phyloP scores from a whole-genome alignment of 2,329 filamentous ascomycete species.

The Aspergillus amoenus region DNA sequence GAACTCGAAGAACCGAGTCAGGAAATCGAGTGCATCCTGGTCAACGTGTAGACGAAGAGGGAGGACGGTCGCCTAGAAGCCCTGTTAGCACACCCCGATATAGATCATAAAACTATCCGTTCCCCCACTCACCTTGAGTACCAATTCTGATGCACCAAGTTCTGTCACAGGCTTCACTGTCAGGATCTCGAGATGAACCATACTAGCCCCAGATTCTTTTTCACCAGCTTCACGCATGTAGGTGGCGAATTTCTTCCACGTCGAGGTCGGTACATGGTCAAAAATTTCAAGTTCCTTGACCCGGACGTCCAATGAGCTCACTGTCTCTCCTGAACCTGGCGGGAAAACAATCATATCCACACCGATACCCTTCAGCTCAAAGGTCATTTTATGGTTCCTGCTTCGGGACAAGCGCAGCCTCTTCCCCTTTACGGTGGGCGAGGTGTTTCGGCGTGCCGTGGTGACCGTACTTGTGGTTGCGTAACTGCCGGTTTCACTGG shows the following conservation, averaged over 20 bases:
- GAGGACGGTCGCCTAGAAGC: slow-evolving; percentile 62
- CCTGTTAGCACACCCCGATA: slow-evolving; percentile 16
- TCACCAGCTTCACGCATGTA: slow-evolving; percentile 87
- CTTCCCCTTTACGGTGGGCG: slow-evolving; percentile 47
- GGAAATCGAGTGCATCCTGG: slow-evolving; percentile 95
- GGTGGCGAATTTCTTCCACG: slow-evolving; percentile 97
- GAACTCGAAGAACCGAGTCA: slow-evolving; percentile 97
- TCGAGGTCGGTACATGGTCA: slow-evolving; percentile 90
- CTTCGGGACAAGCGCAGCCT: slow-evolving; percentile 77
- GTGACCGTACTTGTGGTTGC: slow-evolving; percentile 66
- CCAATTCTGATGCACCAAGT: slow-evolving; percentile 83
- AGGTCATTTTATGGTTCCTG: slow-evolving; percentile 90
- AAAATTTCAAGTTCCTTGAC: slow-evolving; percentile 84
- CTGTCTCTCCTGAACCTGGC: slow-evolving; percentile 72
- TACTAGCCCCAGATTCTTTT: slow-evolving; percentile 79
- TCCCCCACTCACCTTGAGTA: slow-evolving; percentile 62
- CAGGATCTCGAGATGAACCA: slow-evolving; percentile 85
- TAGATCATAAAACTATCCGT: neutral
- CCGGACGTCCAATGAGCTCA: slow-evolving; percentile 82
- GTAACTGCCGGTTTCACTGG: slow-evolving; percentile 86
- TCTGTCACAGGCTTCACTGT: slow-evolving; percentile 84
- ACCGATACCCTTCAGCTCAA: slow-evolving; percentile 82
- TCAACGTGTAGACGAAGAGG: slow-evolving; percentile 92
- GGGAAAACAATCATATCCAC: slow-evolving; percentile 81
- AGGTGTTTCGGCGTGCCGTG: slow-evolving; percentile 36